Evolutionary conservation across 176 grass and related monocot genomes (phyloP).

Genomic region (Oryza coarctata): DNA sequence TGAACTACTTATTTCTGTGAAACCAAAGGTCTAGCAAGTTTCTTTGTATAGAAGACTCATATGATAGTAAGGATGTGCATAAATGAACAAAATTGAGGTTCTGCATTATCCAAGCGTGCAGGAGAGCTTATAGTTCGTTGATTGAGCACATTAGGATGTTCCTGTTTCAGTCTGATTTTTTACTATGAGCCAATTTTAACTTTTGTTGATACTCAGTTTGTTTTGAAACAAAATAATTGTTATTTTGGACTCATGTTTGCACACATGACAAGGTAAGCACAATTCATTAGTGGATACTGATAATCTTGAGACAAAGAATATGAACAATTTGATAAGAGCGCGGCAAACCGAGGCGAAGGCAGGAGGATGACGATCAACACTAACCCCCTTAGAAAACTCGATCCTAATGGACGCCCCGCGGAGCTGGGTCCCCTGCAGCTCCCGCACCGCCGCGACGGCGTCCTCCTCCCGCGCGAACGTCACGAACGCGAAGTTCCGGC

Average conservation of each 20-base stretch:
- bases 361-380: constrained; percentile 61
- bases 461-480: constrained; percentile 62
- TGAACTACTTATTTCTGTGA: not conserved
- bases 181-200: not conserved
- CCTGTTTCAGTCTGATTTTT: not conserved
- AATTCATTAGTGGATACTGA: not conserved
- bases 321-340: constrained; percentile 26
- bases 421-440: constrained; percentile 62
- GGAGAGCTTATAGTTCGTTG: not conserved
- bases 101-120: not conserved
- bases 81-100: constrained; percentile 14
- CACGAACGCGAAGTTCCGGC: constrained; percentile 79
- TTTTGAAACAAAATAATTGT: constrained; percentile 14
- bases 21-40: not conserved
- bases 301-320: constrained; percentile 27
- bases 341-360: constrained; percentile 24
- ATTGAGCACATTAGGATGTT: constrained; percentile 3
- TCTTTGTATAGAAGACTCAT: constrained; percentile 22
- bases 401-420: constrained; percentile 73
- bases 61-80: not conserved
- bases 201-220: not conserved
- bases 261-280: constrained; percentile 7
- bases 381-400: constrained; percentile 99
- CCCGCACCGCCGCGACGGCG: constrained; percentile 53
- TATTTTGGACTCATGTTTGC: not conserved